phyloP scores from a whole-genome alignment of 1,284 basidiomycete species.

The Malassezia furfur region DNA sequence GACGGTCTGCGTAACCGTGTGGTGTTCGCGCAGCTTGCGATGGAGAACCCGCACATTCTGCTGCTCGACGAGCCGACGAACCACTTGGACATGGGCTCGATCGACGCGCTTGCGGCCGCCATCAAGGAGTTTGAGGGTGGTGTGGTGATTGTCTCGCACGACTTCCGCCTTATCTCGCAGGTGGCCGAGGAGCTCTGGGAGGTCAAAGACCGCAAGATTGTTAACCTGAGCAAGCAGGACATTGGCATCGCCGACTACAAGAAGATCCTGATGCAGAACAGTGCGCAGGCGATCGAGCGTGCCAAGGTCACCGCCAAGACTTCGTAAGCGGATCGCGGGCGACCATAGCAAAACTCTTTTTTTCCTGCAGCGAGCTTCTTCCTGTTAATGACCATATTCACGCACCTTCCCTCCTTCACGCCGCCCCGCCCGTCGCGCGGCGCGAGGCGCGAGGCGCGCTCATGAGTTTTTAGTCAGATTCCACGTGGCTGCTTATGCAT shows the following conservation, averaged over 20 bases:
- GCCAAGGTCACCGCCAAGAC: constrained; percentile 42
- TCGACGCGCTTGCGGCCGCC: constrained; percentile 83
- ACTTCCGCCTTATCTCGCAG: constrained; percentile 42
- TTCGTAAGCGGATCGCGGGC: neutral
- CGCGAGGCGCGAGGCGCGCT: neutral
- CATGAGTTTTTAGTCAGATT: neutral
- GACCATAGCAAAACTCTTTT: neutral
- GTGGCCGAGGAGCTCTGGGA: constrained; percentile 86
- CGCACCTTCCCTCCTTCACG: too few relatives aligned
- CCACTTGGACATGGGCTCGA: constrained; percentile 82
- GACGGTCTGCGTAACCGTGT: constrained; percentile 90
- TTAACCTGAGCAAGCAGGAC: constrained; percentile 78
- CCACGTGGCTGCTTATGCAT: neutral
- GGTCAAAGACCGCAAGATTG: constrained; percentile 85
- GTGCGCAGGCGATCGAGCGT: constrained; percentile 39
- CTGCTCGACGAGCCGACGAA: constrained; percentile 63
- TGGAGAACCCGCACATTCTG: constrained; percentile 51
- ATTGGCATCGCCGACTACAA: constrained; percentile 47
- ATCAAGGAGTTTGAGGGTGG: constrained; percentile 97
- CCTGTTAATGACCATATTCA: neutral
- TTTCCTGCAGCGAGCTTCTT: neutral
- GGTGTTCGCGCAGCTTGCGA: constrained; percentile 71
- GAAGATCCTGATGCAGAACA: constrained; percentile 41
- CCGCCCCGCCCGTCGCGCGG: too few relatives aligned
- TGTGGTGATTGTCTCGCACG: constrained; percentile 56